Percentiles rank a stretch among this genome's conserved stretches.
Evolutionary conservation across 495 filamentous ascomycete species (phyloP).

Genomic region (Annulohypoxylon moriforme): DNA sequence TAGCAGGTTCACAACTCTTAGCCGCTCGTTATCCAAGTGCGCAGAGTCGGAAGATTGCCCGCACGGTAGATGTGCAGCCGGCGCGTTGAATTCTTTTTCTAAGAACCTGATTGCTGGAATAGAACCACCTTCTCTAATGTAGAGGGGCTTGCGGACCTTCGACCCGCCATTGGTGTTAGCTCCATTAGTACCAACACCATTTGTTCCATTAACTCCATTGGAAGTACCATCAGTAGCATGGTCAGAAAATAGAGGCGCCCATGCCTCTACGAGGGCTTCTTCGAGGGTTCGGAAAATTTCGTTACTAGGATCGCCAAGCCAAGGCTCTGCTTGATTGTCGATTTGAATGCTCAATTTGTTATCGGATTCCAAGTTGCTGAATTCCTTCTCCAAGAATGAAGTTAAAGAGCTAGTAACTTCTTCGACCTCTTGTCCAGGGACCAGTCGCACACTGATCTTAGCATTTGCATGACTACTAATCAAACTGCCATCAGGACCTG

Average conservation of each 20-base stretch:
- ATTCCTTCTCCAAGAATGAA: slow-evolving; percentile 75
- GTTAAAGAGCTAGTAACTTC: slow-evolving; percentile 75
- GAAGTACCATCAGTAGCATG: slow-evolving; percentile 5
- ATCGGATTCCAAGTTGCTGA: slow-evolving; percentile 75
- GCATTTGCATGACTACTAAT: slow-evolving; percentile 89
- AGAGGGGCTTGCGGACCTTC: slow-evolving; percentile 71
- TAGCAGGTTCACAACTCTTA: slow-evolving; percentile 86
- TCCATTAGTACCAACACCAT: slow-evolving; percentile 8
- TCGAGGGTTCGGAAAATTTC: slow-evolving; percentile 91
- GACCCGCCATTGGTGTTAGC: slow-evolving; percentile 8
- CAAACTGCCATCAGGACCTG: slow-evolving; percentile 84
- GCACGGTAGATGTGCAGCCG: slow-evolving; percentile 92
- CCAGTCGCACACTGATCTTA: slow-evolving; percentile 87
- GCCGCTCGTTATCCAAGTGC: slow-evolving; percentile 93
- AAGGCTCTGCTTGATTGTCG: slow-evolving; percentile 93
- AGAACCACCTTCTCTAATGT: slow-evolving; percentile 94
- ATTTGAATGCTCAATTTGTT: slow-evolving; percentile 86
- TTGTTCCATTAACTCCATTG: slow-evolving; percentile 1
- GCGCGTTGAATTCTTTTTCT: slow-evolving; percentile 93
- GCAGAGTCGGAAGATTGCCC: slow-evolving; percentile 95
- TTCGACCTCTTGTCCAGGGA: slow-evolving; percentile 88
- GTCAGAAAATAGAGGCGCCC: slow-evolving; percentile 63
- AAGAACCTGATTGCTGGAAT: slow-evolving; percentile 94
- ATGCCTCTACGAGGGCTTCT: slow-evolving; percentile 84
- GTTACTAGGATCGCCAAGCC: slow-evolving; percentile 92